phyloP scores from a whole-genome alignment of 208 protist genomes.

The Crithidia brevicula region DNA sequence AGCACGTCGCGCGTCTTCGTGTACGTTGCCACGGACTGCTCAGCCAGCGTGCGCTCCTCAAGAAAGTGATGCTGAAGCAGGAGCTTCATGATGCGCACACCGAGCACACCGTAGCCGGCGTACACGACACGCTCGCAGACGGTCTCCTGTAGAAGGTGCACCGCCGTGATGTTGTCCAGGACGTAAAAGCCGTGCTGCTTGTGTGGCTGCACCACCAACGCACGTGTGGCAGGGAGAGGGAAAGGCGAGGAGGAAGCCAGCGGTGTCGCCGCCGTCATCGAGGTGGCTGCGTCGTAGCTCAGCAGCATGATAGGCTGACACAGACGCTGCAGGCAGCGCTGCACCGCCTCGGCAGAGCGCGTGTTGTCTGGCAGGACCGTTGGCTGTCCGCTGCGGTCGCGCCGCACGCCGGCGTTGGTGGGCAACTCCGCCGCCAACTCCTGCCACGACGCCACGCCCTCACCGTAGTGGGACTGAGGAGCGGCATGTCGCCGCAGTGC shows the following conservation, averaged over 20 bases:
- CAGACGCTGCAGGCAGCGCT: slow-evolving; percentile 29
- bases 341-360: slow-evolving; percentile 29
- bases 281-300: slow-evolving; percentile 9
- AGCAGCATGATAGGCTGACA: slow-evolving; percentile 35
- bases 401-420: slow-evolving; percentile 11
- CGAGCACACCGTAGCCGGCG: slow-evolving; percentile 75
- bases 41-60: slow-evolving; percentile 79
- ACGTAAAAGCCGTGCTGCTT: slow-evolving; percentile 20
- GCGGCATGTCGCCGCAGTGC: slow-evolving; percentile 26
- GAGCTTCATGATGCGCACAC: slow-evolving; percentile 81
- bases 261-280: slow-evolving; percentile 6
- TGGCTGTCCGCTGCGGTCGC: slow-evolving; percentile 20
- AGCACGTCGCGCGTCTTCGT: slow-evolving; percentile 65
- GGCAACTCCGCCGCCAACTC: slow-evolving; percentile 28
- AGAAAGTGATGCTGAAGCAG: slow-evolving; percentile 71
- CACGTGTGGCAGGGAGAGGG: slow-evolving; percentile 18
- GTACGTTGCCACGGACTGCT: slow-evolving; percentile 80
- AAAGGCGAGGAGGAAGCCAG: background rate
- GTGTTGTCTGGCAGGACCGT: background rate
- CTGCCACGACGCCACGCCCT: slow-evolving; percentile 22
- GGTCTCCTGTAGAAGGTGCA: slow-evolving; percentile 46
- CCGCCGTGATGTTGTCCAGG: slow-evolving; percentile 32
- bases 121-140: slow-evolving; percentile 77
- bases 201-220: slow-evolving; percentile 22
- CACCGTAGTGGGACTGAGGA: slow-evolving; percentile 8